These are phyloP conservation scores for Galeopsis tetrahit DNA, from an alignment of 257 asterid genomes.

Conservation along the genomic window DNA sequence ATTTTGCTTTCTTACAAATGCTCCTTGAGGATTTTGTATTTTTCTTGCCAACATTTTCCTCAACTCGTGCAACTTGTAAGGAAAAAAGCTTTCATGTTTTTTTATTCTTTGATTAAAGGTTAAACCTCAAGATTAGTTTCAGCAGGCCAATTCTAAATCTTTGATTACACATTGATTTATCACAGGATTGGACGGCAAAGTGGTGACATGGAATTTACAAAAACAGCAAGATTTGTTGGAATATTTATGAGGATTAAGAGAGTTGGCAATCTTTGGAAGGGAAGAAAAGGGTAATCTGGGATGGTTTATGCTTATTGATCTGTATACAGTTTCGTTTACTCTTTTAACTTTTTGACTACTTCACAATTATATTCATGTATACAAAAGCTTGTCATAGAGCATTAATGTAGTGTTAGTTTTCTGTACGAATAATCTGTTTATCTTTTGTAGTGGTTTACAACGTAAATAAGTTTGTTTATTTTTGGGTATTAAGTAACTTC, in stretches of 20 bases:
- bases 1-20: not conserved
- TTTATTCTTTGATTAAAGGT: not conserved
- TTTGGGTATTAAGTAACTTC: too few species aligned
- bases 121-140: not conserved
- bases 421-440: not conserved
- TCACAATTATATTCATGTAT: not conserved
- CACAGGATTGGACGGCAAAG: conserved; percentile 86
- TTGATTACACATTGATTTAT: conserved; percentile 5
- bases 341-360: not conserved
- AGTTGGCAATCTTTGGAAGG: conserved; percentile 5
- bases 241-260: conserved; percentile 45
- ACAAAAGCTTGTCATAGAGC: not conserved
- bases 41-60: not conserved
- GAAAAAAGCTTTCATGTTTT: not conserved
- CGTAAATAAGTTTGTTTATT: not conserved
- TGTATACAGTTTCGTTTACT: not conserved
- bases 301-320: not conserved
- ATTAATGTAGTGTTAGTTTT: not conserved
- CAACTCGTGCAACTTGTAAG: not conserved
- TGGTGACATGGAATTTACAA: conserved; percentile 82
- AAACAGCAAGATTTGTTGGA: conserved; percentile 65
- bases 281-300: not conserved
- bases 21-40: not conserved
- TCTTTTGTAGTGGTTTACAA: not conserved
- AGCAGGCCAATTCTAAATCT: not conserved